Base-by-base conservation (phyloP, 2,329 filamentous ascomycete species). In the Monilinia fructicola region DNA sequence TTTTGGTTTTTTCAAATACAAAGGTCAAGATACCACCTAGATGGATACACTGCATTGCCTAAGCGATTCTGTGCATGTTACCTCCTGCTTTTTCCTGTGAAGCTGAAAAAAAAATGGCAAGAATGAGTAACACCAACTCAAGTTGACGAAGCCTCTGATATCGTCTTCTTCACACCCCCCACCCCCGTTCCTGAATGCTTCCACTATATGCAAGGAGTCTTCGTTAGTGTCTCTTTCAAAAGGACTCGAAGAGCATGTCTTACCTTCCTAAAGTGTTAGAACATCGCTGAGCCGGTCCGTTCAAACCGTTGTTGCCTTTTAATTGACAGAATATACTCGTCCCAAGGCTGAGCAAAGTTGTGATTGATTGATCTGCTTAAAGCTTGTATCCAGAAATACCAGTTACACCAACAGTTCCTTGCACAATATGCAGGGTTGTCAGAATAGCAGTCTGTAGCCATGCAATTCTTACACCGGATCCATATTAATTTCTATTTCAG, bases 261-360 rank as follows among this genome's bases (percentile, higher is more conserved):
- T 59, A 53, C 54, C 64, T 65, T 60, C 23, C 64, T 65, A 40
- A 60, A 44, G 16, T 50, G 55, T 35, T 26, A 53, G 35, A 60
- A 31, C 31, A 55, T 73, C 71, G 73, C 69, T 61, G 71, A 59
- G 67, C 59, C 73, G 72, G 73, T 72, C 73, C 72, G 72, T 62
- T 60, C 67, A 71, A 69, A 71, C 71, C 71, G 71, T 64, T 70
- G 55, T 58, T 50, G 23, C 59, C 35, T 54, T 31, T 42, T 23
- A 18, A 38, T 61, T 50, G 35, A 28, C 44, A 53, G 14, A n/a
- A 54, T 40, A 64, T 60, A 9, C 26, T 52, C 21, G 31, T 38
- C 21, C 46, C 38, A 50, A 54, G 64, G 23, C 44, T 65, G 28
- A 18, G 54, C 44, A 35, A 59, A 60, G 46, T 35, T 50, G 46